phyloP scores from a whole-genome alignment of 768 basidiomycete genomes.

The Xerocomellus dryophilus region DNA sequence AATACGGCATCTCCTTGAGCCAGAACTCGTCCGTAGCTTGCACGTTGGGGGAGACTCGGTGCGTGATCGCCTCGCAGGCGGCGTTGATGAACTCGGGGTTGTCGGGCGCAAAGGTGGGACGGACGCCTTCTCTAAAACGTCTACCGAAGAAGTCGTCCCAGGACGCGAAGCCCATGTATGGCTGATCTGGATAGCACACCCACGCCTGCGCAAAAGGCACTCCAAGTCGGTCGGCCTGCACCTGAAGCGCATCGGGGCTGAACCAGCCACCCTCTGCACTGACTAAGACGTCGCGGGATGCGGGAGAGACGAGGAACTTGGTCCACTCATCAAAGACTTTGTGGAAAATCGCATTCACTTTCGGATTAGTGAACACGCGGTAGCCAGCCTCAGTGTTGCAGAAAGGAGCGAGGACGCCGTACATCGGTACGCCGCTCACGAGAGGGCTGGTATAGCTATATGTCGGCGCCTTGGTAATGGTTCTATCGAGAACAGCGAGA shows the following conservation, averaged over 20 bases:
- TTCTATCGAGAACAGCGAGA: conserved; percentile 12
- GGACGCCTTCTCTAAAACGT: conserved; percentile 36
- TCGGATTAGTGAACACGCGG: conserved; percentile 29
- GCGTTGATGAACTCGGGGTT: conserved; percentile 40
- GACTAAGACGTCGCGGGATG: conserved; percentile 43
- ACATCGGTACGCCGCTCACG: conserved; percentile 24
- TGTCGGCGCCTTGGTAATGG: conserved; percentile 16
- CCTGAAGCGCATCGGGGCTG: conserved; percentile 30
- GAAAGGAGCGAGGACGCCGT: conserved; percentile 22
- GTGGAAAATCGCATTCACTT: conserved; percentile 47
- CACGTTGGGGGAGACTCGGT: conserved; percentile 40
- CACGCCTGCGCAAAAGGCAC: conserved; percentile 39
- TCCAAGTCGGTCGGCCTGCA: conserved; percentile 11
- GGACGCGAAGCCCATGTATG: conserved; percentile 45
- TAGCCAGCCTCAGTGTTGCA: conserved; percentile 23
- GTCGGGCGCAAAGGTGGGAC: conserved; percentile 36
- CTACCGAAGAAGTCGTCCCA: conserved; percentile 61
- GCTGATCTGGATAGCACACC: conserved; percentile 38
- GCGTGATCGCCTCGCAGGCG: conserved; percentile 53
- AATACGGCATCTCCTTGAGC: conserved; percentile 62
- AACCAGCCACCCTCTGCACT: conserved; percentile 47
- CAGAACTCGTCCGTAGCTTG: conserved; percentile 49
- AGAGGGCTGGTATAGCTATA: conserved; percentile 21
- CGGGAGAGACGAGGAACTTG: conserved; percentile 41
- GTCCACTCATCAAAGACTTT: conserved; percentile 51